Base-by-base conservation (phyloP, 176 grass and related monocot genomes). In the Hsuehochloa calcarea region DNA sequence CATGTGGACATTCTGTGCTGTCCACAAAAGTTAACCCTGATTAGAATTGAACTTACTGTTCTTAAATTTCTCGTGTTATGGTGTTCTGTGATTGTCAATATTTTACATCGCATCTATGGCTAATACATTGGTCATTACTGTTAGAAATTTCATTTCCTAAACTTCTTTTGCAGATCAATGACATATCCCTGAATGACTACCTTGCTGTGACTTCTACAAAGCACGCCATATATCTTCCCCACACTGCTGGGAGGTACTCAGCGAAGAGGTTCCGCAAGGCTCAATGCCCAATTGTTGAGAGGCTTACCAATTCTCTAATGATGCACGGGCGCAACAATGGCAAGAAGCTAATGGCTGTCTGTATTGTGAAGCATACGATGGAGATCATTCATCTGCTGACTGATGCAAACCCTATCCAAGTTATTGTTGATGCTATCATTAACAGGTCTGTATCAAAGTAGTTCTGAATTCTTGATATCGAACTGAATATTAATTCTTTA, bases 321-420 rank as follows among this genome's bases (percentile, higher is more conserved):
- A 92, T 92, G 90, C 90, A 92, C 6, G 90, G 90, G 3, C 90
- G 87, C 60, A 92, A 92, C 80, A 89, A 92, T 17, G 87, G 90
- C 3, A 92, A 92, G 79, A 92, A 92, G 70, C 51, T 92, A 39
- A 73, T 92, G 90, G 90, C 87, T 11, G 87, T 92, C 8, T 47
- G 79, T 15, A 92, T 92, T 11, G 68, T 92, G 10, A 89, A 92
- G 65, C 90, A 92, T 26, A 26, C 90, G 0, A 92, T 92, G 90
- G 90, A 92, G 87, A 92, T 92, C 43, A 92, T 92, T 72, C 74
- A 92, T 58, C 90, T 92, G 17, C 74, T 92, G 19, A 92, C 90
- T 10, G 90, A 92, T 46, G 68, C 83, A 25, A 92, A 92, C 75
- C 90, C 90, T 22, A 92, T 92, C 43, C 90, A 92, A 72, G 26